These are phyloP conservation scores for Ascobolus immersus DNA, from an alignment of 495 filamentous ascomycete species.

Conservation along the genomic window DNA sequence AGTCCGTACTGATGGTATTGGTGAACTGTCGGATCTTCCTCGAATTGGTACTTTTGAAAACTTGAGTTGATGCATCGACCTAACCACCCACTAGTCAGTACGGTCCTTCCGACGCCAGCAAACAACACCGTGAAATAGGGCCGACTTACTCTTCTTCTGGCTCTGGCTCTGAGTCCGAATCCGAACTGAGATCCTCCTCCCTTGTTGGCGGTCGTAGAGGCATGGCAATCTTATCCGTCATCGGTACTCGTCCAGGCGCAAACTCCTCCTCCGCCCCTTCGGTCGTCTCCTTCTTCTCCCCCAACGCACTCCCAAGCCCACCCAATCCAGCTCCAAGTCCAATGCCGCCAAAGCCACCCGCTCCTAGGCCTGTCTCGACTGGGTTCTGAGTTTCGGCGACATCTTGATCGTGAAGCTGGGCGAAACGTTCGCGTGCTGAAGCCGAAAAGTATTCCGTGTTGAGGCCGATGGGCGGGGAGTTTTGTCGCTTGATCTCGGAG, in stretches of 20 bases:
- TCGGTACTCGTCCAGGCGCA: too few species aligned
- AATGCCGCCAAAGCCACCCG: too few species aligned
- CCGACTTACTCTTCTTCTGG: constrained; percentile 17
- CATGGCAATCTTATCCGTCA: too few species aligned
- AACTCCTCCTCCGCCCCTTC: too few species aligned
- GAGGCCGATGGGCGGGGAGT: constrained; percentile 80
- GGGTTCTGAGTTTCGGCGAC: too few species aligned
- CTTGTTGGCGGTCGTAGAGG: too few species aligned
- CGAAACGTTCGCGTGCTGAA: too few species aligned
- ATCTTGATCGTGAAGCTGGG: too few species aligned
- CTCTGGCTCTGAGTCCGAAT: constrained; percentile 18
- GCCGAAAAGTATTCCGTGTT: constrained; percentile 78
- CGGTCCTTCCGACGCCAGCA: not conserved
- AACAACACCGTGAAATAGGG: not conserved
- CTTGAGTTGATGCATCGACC: constrained; percentile 56
- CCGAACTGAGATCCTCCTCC: constrained; percentile 92
- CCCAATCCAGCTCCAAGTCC: too few species aligned
- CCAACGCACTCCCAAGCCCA: too few species aligned
- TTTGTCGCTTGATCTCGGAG: constrained; percentile 59
- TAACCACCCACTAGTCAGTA: constrained; percentile 15
- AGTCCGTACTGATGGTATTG: constrained; percentile 52
- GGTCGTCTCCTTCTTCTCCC: too few species aligned
- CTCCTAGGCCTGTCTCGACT: too few species aligned
- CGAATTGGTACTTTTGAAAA: constrained; percentile 88
- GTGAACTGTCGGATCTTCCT: constrained; percentile 63